Percentiles rank a stretch among this genome's conserved stretches.
These are phyloP conservation scores for Naegleria fowleri DNA, from an alignment of 208 protist genomes.

Conservation along the genomic window DNA sequence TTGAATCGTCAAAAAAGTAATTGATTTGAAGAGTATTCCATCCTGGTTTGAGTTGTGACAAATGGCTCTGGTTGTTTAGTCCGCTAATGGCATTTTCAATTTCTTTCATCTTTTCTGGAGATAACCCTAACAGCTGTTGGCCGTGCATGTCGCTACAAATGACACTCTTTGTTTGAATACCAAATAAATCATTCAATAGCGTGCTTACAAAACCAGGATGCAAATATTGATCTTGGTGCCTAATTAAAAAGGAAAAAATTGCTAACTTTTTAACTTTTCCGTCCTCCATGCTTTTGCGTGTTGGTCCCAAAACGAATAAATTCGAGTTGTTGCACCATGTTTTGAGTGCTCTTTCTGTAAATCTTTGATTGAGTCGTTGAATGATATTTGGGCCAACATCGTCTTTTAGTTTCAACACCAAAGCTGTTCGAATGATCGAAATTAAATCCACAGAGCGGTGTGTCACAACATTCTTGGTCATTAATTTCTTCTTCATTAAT, in stretches of 20 bases:
- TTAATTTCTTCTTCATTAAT: too few species aligned
- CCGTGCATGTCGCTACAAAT: slow-evolving; percentile 41
- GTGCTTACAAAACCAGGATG: slow-evolving; percentile 64
- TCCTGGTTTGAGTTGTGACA: slow-evolving; percentile 48
- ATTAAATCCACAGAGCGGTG: slow-evolving; percentile 58
- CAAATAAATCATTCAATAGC: slow-evolving; percentile 76
- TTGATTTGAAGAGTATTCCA: slow-evolving; percentile 48
- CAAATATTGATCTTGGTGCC: slow-evolving; percentile 41
- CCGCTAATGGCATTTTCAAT: too few species aligned
- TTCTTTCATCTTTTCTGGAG: not conserved
- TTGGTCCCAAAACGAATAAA: not conserved
- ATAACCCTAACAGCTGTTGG: not conserved
- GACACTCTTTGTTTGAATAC: slow-evolving; percentile 59
- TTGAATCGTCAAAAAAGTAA: slow-evolving; percentile 45
- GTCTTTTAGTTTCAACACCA: slow-evolving; percentile 54
- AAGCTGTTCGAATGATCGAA: slow-evolving; percentile 51
- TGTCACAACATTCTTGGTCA: too few species aligned
- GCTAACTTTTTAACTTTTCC: slow-evolving; percentile 27
- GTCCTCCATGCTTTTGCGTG: too few species aligned
- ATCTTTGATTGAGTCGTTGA: not conserved
- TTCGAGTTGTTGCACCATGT: not conserved
- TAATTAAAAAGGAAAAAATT: slow-evolving; percentile 46
- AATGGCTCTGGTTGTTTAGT: too few species aligned
- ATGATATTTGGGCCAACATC: slow-evolving; percentile 34
- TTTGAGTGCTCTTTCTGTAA: not conserved